These are phyloP conservation scores for Zostera marina DNA, from an alignment of 116 monocot species.

Conservation along the genomic window DNA sequence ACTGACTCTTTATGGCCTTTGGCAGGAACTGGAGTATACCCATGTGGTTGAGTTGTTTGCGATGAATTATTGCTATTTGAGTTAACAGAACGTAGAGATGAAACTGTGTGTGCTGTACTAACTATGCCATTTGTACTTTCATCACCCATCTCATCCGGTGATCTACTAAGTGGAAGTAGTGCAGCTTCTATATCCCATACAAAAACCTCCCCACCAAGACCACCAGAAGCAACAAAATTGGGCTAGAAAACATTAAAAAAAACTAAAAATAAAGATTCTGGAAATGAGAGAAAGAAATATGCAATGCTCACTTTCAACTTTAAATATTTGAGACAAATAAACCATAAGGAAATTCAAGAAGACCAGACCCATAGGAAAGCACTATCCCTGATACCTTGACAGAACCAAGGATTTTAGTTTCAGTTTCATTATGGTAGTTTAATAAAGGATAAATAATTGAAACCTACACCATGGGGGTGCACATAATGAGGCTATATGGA, in stretches of 20 bases:
- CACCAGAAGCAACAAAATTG: conserved; percentile 94
- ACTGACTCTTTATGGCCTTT: conserved; percentile 98
- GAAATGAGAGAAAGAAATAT: no score
- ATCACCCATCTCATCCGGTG: conserved; percentile 55
- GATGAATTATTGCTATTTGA: conserved; percentile 38
- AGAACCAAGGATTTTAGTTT: no score
- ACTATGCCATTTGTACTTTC: conserved; percentile 52
- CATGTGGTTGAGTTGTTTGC: conserved; percentile 42
- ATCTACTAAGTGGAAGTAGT: conserved; percentile 47
- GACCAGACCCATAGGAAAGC: no score
- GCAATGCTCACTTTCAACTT: no score
- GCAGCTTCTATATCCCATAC: conserved; percentile 98
- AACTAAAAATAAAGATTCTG: not conserved
- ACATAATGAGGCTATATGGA: no score
- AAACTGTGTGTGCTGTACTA: conserved; percentile 25
- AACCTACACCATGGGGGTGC: no score
- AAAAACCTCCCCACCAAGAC: conserved; percentile 95
- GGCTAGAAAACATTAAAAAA: conserved; percentile 27
- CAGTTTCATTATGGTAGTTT: no score
- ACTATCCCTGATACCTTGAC: no score
- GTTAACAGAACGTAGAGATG: conserved; percentile 50
- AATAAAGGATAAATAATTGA: no score
- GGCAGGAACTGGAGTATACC: conserved; percentile 62
- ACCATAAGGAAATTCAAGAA: no score
- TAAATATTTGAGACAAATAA: no score